phyloP scores from a whole-genome alignment of 768 basidiomycete species.

The Pleurotus salmoneostramineus region DNA sequence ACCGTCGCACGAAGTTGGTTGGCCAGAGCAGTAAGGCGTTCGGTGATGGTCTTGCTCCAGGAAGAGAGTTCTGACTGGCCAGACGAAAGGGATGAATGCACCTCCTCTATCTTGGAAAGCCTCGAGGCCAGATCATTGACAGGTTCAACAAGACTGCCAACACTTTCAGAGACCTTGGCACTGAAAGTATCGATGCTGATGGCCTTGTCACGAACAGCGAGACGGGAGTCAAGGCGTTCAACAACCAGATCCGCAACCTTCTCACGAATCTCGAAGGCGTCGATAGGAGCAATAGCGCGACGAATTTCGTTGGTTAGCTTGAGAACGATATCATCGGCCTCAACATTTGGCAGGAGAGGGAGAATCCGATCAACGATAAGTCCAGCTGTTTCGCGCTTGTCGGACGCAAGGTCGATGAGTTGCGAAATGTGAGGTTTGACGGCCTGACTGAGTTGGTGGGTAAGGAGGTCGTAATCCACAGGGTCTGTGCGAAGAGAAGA shows the following conservation, averaged over 20 bases:
- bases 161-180: conserved; percentile 48
- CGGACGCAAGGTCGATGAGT: conserved; percentile 83
- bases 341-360: conserved; percentile 56
- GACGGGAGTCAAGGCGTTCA: conserved; percentile 76
- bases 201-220: conserved; percentile 72
- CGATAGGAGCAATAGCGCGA: conserved; percentile 68
- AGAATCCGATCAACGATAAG: conserved; percentile 73
- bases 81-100: conserved; percentile 35
- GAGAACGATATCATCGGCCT: conserved; percentile 52
- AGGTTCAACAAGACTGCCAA: conserved; percentile 41
- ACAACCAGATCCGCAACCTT: conserved; percentile 87
- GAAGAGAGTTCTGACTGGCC: conserved; percentile 34
- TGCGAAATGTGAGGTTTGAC: conserved; percentile 89
- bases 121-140: conserved; percentile 31
- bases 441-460: conserved; percentile 71
- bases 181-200: conserved; percentile 61
- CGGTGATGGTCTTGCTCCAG: conserved; percentile 35
- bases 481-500: conserved; percentile 56
- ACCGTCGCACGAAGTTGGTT: conserved; percentile 39
- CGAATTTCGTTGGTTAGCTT: conserved; percentile 69
- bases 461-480: conserved; percentile 77
- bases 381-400: conserved; percentile 83
- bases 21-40: conserved; percentile 45
- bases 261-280: conserved; percentile 85
- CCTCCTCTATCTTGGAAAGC: conserved; percentile 35